phyloP scores from a whole-genome alignment of 192 early-diverging fungal genomes.

The Backusella mclennaniae region DNA sequence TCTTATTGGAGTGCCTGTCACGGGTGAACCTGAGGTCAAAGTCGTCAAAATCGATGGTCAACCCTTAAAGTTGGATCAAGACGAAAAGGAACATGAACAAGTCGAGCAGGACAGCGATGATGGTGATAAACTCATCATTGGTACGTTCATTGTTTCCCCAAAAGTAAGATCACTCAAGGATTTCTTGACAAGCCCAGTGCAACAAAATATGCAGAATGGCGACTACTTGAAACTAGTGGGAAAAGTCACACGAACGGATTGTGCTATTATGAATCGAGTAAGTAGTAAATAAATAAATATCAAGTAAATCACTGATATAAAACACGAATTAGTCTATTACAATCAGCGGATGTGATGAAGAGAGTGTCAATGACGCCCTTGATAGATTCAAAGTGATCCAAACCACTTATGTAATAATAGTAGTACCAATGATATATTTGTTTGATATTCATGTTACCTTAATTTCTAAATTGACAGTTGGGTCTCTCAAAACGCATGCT shows the following conservation, averaged over 20 bases:
- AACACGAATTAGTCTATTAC: neutral
- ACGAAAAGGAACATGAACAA: neutral
- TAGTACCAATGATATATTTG: neutral
- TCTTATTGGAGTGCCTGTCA: neutral
- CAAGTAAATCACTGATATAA: neutral
- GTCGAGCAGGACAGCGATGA: neutral
- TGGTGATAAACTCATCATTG: neutral
- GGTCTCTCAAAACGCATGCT: neutral
- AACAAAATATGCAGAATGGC: neutral
- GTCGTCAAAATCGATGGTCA: neutral
- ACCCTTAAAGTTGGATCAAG: neutral
- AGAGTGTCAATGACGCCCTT: neutral
- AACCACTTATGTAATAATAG: slow-evolving; percentile 2
- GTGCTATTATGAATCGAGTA: neutral
- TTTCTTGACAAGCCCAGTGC: neutral
- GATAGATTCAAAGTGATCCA: neutral
- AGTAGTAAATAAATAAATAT: neutral
- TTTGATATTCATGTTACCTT: neutral
- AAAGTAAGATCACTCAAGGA: neutral
- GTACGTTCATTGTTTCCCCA: neutral
- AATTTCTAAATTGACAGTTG: neutral
- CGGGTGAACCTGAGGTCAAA: neutral
- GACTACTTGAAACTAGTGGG: neutral
- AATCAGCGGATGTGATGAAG: neutral
- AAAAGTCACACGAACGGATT: neutral